Evolutionary conservation across 2,329 filamentous ascomycete species (phyloP).

Genomic region (Arthrobotrys iridis): DNA sequence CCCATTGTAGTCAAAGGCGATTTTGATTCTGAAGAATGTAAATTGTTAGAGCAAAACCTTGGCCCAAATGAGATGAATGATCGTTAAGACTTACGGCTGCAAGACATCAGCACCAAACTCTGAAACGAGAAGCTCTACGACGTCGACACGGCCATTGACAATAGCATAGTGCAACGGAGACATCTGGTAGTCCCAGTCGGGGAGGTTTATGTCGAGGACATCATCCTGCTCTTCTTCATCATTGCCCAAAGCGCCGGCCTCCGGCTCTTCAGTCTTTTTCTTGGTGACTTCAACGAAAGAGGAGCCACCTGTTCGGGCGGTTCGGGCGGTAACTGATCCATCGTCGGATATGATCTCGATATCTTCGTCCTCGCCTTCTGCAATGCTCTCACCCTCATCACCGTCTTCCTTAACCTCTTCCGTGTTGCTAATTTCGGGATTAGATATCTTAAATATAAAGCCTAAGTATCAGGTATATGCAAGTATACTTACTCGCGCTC

Average conservation of each 20-base stretch:
- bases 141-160: conserved; percentile 73
- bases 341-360: conserved; percentile 64
- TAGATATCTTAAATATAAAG: not conserved
- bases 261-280: conserved; percentile 64
- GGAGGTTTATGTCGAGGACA: conserved; percentile 78
- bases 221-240: conserved; percentile 76
- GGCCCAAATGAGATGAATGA: not conserved
- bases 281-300: conserved; percentile 58
- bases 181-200: conserved; percentile 75
- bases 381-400: conserved; percentile 60
- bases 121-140: conserved; percentile 72
- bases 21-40: conserved; percentile 33
- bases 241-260: conserved; percentile 60
- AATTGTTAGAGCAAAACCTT: conserved; percentile 56
- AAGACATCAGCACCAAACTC: conserved; percentile 81
- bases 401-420: conserved; percentile 58
- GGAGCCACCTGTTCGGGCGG: conserved; percentile 32
- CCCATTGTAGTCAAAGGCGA: conserved; percentile 61
- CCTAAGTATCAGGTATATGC: not conserved
- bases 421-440: conserved; percentile 23
- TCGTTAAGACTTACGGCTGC: conserved; percentile 77
- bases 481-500: conserved; percentile 48
- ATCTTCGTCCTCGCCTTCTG: conserved; percentile 63
- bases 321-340: conserved; percentile 34
- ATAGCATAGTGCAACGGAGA: conserved; percentile 80